phyloP scores from a whole-genome alignment of 805 yeast genomes.

The Kodamaea sagamina region DNA sequence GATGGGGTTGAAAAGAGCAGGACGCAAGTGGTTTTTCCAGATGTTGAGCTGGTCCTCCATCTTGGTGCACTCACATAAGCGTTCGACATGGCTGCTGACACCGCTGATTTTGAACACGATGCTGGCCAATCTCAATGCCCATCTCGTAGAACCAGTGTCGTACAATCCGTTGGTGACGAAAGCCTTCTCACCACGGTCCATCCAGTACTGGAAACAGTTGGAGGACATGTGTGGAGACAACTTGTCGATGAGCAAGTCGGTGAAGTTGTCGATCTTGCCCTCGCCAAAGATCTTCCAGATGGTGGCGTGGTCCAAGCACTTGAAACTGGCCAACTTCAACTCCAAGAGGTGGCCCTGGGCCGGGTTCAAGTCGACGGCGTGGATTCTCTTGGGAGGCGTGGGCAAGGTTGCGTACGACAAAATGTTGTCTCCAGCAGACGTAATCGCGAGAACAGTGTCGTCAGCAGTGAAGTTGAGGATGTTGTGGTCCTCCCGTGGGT shows the following conservation, averaged over 20 bases:
- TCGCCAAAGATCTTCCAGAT: slow-evolving; percentile 78
- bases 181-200: slow-evolving; percentile 58
- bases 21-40: slow-evolving; percentile 65
- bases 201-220: slow-evolving; percentile 81
- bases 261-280: slow-evolving; percentile 59
- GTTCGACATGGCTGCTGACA: slow-evolving; percentile 49
- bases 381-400: slow-evolving; percentile 73
- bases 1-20: slow-evolving; percentile 68
- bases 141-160: slow-evolving; percentile 82
- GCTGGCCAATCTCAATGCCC: slow-evolving; percentile 76
- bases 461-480: slow-evolving; percentile 60
- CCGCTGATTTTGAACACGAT: slow-evolving; percentile 61
- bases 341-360: slow-evolving; percentile 79
- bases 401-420: slow-evolving; percentile 72
- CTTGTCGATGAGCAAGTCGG: slow-evolving; percentile 47
- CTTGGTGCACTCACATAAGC: slow-evolving; percentile 57
- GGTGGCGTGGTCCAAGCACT: slow-evolving; percentile 53
- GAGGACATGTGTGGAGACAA: slow-evolving; percentile 74
- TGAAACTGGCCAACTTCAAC: slow-evolving; percentile 71
- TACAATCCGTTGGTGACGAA: slow-evolving; percentile 58
- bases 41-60: slow-evolving; percentile 62
- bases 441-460: slow-evolving; percentile 79
- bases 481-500: slow-evolving; percentile 75
- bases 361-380: slow-evolving; percentile 85
- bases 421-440: slow-evolving; percentile 85